These are phyloP conservation scores for Trebouxia gelatinosa DNA, from an alignment of 163 green algal species.

Conservation along the genomic window DNA sequence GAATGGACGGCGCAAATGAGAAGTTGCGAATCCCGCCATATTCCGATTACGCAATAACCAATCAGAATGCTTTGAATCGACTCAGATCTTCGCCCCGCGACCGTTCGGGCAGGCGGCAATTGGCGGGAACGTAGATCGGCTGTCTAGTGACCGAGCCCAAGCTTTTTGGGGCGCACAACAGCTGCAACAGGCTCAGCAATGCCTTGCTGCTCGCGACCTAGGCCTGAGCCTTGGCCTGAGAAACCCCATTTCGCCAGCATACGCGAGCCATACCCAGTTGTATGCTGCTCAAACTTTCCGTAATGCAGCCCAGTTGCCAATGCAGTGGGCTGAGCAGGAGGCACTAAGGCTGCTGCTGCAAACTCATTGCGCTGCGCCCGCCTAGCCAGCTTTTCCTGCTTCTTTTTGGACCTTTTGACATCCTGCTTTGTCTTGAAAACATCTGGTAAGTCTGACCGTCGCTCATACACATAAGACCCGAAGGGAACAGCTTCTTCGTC, in stretches of 20 bases:
- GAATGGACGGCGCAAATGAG: too few species aligned
- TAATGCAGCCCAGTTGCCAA: constrained; percentile 35
- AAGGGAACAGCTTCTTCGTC: background rate
- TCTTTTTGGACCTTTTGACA: constrained; percentile 32
- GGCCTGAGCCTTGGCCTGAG: constrained; percentile 54
- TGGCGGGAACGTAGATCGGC: too few species aligned
- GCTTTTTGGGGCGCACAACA: constrained; percentile 49
- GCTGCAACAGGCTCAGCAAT: constrained; percentile 61
- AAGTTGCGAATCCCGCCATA: too few species aligned
- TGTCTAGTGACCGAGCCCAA: constrained; percentile 59
- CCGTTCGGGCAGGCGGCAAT: too few species aligned
- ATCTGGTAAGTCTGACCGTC: background rate
- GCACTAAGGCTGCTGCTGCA: background rate
- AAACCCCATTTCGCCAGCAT: constrained; percentile 81
- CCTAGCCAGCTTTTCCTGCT: constrained; percentile 35
- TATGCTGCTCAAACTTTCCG: constrained; percentile 77
- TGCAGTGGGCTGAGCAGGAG: background rate
- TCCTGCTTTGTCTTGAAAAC: constrained; percentile 21
- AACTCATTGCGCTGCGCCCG: background rate
- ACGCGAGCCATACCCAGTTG: constrained; percentile 66
- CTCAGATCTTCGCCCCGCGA: too few species aligned
- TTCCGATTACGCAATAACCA: too few species aligned
- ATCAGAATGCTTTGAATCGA: too few species aligned
- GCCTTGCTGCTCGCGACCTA: constrained; percentile 59
- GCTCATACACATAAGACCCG: background rate